These are phyloP conservation scores for Helenozyma rhizophorensis DNA, from an alignment of 805 yeast species.

Conservation along the genomic window DNA sequence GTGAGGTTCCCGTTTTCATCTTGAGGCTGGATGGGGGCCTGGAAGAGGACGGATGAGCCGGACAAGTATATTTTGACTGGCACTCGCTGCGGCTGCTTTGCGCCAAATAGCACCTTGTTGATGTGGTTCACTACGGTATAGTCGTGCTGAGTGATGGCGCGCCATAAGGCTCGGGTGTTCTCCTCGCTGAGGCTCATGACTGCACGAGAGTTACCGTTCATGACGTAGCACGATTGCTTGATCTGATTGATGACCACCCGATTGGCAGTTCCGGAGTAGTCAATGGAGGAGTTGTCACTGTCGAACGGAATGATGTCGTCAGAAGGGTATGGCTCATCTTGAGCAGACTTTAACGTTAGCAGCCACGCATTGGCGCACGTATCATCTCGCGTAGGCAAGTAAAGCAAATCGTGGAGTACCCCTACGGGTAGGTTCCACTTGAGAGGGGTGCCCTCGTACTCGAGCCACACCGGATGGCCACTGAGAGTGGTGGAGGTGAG, in stretches of 20 bases:
- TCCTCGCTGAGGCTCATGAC: conserved; percentile 73
- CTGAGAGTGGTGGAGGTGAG: conserved; percentile 8
- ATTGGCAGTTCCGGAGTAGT: conserved; percentile 31
- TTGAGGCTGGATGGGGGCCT: conserved; percentile 21
- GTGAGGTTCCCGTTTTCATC: conserved; percentile 3
- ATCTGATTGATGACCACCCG: conserved; percentile 70
- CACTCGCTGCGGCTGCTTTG: conserved; percentile 25
- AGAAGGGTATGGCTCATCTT: conserved; percentile 21
- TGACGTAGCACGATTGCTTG: conserved; percentile 75
- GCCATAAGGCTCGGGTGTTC: conserved; percentile 58
- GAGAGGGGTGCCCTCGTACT: conserved; percentile 57
- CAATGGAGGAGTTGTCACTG: conserved; percentile 3
- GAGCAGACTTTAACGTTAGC: too few relatives aligned
- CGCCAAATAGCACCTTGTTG: conserved; percentile 18
- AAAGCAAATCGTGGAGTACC: conserved; percentile 51
- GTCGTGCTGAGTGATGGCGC: conserved; percentile 38
- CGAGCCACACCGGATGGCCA: conserved; percentile 53
- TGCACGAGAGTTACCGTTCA: conserved; percentile 72
- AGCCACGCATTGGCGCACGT: conserved; percentile 14
- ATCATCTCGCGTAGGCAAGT: conserved; percentile 36
- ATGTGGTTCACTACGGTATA: conserved; percentile 21
- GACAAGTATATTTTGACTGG: conserved; percentile 49
- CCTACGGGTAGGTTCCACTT: conserved; percentile 81
- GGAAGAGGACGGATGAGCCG: conserved; percentile 31
- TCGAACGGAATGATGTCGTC: conserved; percentile 29